Evolutionary conservation across 1,284 basidiomycete genomes (phyloP).

Genomic region (Takashimella tepidaria): DNA sequence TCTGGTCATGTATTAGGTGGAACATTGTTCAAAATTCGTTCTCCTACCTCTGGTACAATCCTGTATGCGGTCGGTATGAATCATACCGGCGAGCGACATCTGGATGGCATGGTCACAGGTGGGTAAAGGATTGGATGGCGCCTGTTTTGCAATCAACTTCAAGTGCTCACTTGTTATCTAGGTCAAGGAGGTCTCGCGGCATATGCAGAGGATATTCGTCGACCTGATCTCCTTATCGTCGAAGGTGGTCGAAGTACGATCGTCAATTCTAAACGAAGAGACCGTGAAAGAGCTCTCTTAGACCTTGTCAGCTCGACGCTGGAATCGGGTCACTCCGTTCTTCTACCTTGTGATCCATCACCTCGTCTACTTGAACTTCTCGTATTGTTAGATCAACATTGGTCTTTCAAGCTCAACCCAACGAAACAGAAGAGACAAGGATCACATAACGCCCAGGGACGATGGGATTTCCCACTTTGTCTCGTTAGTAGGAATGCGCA

Average conservation of each 20-base stretch:
- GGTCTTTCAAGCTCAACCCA: constrained; percentile 73
- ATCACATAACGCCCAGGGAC: constrained; percentile 41
- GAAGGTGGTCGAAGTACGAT: constrained; percentile 80
- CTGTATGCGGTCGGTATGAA: constrained; percentile 95
- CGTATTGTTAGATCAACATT: constrained; percentile 94
- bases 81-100: constrained; percentile 91
- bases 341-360: constrained; percentile 90
- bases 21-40: constrained; percentile 97
- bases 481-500: constrained; percentile 82
- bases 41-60: constrained; percentile 91
- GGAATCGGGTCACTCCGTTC: constrained; percentile 72
- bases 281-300: constrained; percentile 78
- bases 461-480: constrained; percentile 67
- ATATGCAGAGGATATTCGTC: constrained; percentile 65
- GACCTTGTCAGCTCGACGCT: constrained; percentile 79
- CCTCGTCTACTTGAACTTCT: constrained; percentile 89
- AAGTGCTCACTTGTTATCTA: constrained; percentile 20
- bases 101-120: constrained; percentile 78
- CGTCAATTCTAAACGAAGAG: constrained; percentile 79
- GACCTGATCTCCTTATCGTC: constrained; percentile 89
- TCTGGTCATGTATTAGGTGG: constrained; percentile 95
- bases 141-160: too few species aligned
- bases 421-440: constrained; percentile 33
- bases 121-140: constrained; percentile 4
- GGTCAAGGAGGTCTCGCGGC: constrained; percentile 55